Percentiles rank a stretch among this genome's conserved stretches.
Conservation (phyloP, 331 rosid genomes). For the Quercus phellos region DNA sequence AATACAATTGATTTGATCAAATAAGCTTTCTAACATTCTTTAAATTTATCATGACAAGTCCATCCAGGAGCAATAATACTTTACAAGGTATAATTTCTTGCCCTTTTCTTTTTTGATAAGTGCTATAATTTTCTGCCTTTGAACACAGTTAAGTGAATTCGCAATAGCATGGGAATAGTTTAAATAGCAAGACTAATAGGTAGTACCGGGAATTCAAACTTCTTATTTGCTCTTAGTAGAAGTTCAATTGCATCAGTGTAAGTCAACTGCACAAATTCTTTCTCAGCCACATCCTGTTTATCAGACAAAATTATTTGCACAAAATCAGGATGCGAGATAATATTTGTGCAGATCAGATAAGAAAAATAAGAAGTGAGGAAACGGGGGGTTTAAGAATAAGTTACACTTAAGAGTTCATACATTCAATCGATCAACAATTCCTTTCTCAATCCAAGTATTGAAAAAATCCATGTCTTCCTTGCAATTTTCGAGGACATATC, state of each 20-base stretch:
- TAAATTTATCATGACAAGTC: background rate
- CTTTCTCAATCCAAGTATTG: conserved; percentile 87
- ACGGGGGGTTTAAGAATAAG: conserved; percentile 6
- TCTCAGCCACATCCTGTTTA: conserved; percentile 72
- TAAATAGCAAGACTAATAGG: background rate
- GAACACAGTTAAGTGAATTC: background rate
- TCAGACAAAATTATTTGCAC: conserved; percentile 15
- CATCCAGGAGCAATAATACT: background rate
- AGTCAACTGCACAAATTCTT: conserved; percentile 75
- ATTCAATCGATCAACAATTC: conserved; percentile 78
- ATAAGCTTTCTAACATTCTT: background rate
- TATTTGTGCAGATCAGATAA: conserved; percentile 11
- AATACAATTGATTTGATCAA: background rate
- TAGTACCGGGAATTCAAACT: conserved; percentile 90
- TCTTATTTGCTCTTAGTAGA: conserved; percentile 70
- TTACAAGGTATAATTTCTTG: background rate
- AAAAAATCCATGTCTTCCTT: conserved; percentile 97
- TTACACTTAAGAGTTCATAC: conserved; percentile 65
- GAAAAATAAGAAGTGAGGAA: conserved; percentile 7
- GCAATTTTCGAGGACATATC: conserved; percentile 76
- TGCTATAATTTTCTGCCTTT: background rate
- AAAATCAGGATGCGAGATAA: background rate
- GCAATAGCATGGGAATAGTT: background rate
- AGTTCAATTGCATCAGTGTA: conserved; percentile 86
- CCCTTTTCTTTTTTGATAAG: no score